phyloP scores from a whole-genome alignment of 192 early-diverging fungal genomes.

The Backusella westeae region DNA sequence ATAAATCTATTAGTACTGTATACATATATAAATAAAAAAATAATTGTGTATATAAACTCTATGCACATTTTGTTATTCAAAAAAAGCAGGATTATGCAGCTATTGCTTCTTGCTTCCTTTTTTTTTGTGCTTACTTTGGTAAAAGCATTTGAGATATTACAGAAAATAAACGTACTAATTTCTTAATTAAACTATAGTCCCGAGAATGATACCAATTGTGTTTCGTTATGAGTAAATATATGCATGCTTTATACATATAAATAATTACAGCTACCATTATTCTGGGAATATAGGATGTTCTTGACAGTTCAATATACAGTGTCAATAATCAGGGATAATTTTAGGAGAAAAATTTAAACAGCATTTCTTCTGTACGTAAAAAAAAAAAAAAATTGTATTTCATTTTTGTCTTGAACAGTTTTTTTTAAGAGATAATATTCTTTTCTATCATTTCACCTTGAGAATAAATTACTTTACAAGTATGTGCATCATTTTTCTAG shows the following conservation, averaged over 20 bases:
- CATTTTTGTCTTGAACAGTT: background rate
- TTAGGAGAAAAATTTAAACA: background rate
- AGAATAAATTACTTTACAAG: background rate
- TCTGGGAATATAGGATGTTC: background rate
- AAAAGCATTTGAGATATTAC: background rate
- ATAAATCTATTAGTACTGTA: background rate
- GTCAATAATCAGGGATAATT: background rate
- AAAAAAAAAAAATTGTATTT: background rate
- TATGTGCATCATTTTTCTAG: background rate
- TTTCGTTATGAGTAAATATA: background rate
- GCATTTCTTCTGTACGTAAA: background rate
- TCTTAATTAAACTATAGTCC: background rate
- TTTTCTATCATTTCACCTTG: background rate
- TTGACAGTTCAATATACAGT: background rate
- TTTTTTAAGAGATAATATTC: background rate
- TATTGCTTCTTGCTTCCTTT: background rate
- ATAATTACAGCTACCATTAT: background rate
- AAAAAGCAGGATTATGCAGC: slow-evolving; percentile 1
- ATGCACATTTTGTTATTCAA: slow-evolving; percentile 4
- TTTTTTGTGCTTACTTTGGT: background rate
- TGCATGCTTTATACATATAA: too few relatives aligned
- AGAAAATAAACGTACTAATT: background rate
- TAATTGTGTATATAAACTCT: background rate
- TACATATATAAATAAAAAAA: background rate
- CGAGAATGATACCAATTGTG: background rate